A percentile compares a stretch with the other conserved stretches of the same genome.
These are phyloP conservation scores for Gaeumannomyces sp. DNA, from an alignment of 2,329 filamentous ascomycete species.

Conservation along the genomic window DNA sequence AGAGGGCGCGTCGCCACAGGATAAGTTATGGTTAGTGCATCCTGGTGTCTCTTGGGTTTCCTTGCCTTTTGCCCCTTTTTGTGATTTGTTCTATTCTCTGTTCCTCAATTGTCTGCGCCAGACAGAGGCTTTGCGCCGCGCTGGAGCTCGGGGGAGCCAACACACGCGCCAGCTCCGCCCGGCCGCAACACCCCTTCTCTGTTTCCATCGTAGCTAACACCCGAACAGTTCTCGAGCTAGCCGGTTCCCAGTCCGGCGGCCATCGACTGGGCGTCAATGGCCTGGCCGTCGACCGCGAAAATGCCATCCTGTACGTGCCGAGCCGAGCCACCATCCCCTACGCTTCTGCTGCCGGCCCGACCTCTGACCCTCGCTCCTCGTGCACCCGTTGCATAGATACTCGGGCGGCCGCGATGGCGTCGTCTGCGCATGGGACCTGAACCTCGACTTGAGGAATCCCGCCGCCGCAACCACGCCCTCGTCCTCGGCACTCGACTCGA, in stretches of 20 bases:
- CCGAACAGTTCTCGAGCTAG: constrained; percentile 49
- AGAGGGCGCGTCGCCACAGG: constrained; percentile 50
- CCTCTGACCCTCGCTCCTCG: constrained; percentile 2
- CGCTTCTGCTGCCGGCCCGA: not conserved
- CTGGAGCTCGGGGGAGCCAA: too few species aligned
- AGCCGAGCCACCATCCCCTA: constrained; percentile 8
- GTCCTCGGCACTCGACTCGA: constrained; percentile 16
- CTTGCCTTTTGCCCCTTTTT: constrained; percentile 1
- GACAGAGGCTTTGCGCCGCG: too few species aligned
- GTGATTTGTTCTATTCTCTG: not conserved
- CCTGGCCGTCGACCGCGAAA: constrained; percentile 75
- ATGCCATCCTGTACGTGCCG: constrained; percentile 72
- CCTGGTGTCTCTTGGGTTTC: not conserved
- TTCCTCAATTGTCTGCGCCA: too few species aligned
- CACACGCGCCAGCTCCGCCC: not conserved
- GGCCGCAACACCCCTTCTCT: constrained; percentile 2
- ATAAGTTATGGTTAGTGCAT: constrained; percentile 56
- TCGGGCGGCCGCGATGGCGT: constrained; percentile 93
- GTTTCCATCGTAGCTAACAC: too few species aligned
- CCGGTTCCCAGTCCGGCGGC: constrained; percentile 59
- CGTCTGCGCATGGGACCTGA: constrained; percentile 91
- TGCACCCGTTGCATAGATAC: constrained; percentile 48
- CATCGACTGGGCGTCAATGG: constrained; percentile 95
- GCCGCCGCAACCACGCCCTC: constrained; percentile 20
- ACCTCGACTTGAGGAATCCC: constrained; percentile 51